Evolutionary conservation across 129 eudicot genomes (phyloP).

Genomic region (Kitagawia praeruptora): DNA sequence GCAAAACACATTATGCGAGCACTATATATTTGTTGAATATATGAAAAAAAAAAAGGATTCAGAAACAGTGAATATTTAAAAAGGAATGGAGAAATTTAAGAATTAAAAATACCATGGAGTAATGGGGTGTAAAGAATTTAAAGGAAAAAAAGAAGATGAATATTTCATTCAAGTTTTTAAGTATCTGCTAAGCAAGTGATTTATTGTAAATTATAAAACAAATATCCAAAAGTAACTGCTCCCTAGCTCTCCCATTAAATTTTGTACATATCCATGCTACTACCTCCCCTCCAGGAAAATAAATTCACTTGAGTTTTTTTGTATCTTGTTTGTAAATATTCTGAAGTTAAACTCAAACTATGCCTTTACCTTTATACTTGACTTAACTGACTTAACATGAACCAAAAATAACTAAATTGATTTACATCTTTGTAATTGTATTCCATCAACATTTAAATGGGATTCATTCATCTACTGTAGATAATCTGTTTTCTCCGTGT

Average conservation of each 20-base stretch:
- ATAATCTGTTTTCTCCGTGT: neutral
- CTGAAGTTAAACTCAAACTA: neutral
- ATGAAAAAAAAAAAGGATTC: neutral
- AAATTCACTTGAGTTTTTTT: neutral
- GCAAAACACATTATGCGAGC: neutral
- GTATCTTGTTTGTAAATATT: neutral
- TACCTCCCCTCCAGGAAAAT: neutral
- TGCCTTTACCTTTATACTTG: neutral
- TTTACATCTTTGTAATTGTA: neutral
- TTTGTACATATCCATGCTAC: neutral
- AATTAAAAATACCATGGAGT: neutral
- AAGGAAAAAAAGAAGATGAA: neutral
- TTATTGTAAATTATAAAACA: neutral
- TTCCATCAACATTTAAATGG: neutral
- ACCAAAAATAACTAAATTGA: neutral
- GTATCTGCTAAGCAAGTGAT: neutral
- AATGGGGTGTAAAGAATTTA: neutral
- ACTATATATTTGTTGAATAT: neutral
- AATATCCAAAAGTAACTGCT: neutral
- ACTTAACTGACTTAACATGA: neutral
- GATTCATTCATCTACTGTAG: neutral
- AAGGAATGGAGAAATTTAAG: neutral
- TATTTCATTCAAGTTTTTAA: neutral
- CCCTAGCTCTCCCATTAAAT: neutral
- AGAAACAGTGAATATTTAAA: neutral